phyloP scores from a whole-genome alignment of 148 eudicot genomes.

The Talinum fruticosum region DNA sequence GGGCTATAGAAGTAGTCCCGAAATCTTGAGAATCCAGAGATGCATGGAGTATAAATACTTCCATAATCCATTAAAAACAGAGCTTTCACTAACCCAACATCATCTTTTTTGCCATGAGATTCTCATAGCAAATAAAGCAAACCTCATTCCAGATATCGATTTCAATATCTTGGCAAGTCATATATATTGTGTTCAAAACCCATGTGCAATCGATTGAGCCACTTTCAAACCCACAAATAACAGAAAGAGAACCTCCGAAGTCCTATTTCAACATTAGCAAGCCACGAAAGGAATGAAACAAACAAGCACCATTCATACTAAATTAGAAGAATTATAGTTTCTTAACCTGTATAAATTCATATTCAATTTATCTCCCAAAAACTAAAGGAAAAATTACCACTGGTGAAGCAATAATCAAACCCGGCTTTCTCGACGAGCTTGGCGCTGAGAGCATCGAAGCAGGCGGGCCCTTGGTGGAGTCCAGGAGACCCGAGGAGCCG shows the following conservation, averaged over 20 bases:
- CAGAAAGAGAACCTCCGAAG: neutral
- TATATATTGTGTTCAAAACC: too few species aligned
- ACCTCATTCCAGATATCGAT: neutral
- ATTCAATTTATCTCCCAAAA: neutral
- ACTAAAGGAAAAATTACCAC: slow-evolving; percentile 43
- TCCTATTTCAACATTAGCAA: neutral
- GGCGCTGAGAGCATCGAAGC: slow-evolving; percentile 90
- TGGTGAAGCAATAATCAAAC: slow-evolving; percentile 75
- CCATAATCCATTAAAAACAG: neutral
- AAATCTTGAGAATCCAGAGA: neutral
- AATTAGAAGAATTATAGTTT: neutral
- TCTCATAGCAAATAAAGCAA: neutral
- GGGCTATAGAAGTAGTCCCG: neutral
- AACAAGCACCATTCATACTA: neutral
- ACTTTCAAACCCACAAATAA: neutral
- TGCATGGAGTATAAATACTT: neutral
- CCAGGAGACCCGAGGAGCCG: slow-evolving; percentile 59
- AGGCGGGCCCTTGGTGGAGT: slow-evolving; percentile 84
- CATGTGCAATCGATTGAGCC: neutral
- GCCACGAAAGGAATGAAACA: neutral
- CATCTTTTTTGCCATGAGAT: too few species aligned
- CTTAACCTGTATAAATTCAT: neutral
- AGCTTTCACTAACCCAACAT: neutral
- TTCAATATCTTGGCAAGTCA: neutral
- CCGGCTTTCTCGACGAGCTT: slow-evolving; percentile 74